phyloP scores from a whole-genome alignment of 305 asterid species.

The Fraxinus sp. region DNA sequence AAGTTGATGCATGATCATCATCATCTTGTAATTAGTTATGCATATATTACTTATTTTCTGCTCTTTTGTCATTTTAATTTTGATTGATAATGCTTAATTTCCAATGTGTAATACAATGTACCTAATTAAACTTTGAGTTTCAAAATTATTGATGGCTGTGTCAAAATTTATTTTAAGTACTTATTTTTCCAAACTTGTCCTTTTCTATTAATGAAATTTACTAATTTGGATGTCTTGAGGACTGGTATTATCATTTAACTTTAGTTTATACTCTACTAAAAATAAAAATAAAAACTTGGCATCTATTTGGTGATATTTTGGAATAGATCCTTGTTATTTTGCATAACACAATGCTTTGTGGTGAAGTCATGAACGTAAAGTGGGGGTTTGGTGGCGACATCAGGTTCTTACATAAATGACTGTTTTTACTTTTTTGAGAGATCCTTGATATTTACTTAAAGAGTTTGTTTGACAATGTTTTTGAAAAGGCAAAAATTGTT shows the following conservation, averaged over 20 bases:
- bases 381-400: neutral
- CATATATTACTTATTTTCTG: neutral
- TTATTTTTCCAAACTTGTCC: neutral
- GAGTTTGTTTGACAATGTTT: no score
- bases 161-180: neutral
- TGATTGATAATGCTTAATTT: neutral
- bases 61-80: neutral
- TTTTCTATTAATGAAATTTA: neutral
- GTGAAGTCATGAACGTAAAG: neutral
- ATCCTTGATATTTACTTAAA: no score
- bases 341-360: neutral
- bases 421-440: no score
- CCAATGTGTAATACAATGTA: neutral
- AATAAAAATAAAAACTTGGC: neutral
- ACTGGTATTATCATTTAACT: no score
- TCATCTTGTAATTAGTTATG: neutral
- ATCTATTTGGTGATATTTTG: neutral
- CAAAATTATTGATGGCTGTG: neutral
- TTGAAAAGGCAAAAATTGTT: no score
- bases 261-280: neutral
- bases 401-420: neutral
- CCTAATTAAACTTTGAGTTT: neutral
- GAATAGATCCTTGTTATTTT: neutral
- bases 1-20: constrained; percentile 31
- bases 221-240: neutral